A percentile compares a stretch with the other conserved stretches of the same genome.
Evolutionary conservation across 371 early-diverging fungal genomes (phyloP).

Genomic region (Ordospora pajunii): DNA sequence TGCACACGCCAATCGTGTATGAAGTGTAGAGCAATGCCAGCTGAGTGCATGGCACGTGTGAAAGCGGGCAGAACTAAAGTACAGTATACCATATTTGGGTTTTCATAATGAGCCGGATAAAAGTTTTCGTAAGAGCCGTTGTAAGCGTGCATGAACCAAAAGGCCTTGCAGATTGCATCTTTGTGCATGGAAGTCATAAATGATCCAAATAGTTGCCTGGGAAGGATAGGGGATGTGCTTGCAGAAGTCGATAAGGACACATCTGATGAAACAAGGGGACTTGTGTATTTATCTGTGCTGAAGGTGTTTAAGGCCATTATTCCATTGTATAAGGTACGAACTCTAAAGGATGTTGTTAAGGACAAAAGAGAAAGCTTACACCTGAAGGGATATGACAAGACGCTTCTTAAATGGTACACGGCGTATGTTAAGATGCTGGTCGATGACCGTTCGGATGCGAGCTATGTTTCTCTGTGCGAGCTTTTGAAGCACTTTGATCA

Average conservation of each 20-base stretch:
- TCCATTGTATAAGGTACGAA: conserved; percentile 49
- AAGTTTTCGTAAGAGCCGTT: too few species aligned
- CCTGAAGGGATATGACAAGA: conserved; percentile 22
- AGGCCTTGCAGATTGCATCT: conserved; percentile 1
- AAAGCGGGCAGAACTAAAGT: too few species aligned
- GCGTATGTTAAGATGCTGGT: conserved; percentile 28
- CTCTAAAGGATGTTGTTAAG: conserved; percentile 29
- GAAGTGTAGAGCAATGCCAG: too few species aligned
- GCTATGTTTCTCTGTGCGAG: conserved; percentile 20
- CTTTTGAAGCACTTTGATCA: conserved; percentile 45
- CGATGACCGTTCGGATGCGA: neutral
- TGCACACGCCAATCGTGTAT: too few species aligned
- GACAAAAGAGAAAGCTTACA: conserved; percentile 27
- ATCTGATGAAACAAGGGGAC: neutral
- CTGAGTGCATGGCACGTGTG: too few species aligned
- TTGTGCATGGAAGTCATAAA: conserved; percentile 34
- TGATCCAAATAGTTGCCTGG: conserved; percentile 14
- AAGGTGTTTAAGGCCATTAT: conserved; percentile 48
- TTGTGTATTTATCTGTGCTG: conserved; percentile 28
- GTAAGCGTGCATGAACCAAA: too few species aligned
- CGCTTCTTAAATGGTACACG: conserved; percentile 29
- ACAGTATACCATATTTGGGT: too few species aligned
- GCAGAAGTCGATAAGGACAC: neutral
- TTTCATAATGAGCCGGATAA: too few species aligned
- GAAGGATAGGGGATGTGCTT: neutral